These are phyloP conservation scores for Tetrahymena elliotti DNA, from an alignment of 73 alveolate genomes.

Conservation along the genomic window DNA sequence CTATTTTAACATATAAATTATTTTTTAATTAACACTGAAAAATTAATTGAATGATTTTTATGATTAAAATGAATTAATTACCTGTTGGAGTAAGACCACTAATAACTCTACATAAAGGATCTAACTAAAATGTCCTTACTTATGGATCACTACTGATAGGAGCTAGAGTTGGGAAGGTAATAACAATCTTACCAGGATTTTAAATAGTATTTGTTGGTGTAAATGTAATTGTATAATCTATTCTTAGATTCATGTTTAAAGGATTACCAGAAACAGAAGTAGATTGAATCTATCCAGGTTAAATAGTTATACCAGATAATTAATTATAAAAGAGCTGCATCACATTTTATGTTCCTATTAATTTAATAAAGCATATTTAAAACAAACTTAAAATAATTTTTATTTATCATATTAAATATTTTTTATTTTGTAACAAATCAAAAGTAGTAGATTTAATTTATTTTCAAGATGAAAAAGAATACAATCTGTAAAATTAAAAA, in stretches of 20 bases:
- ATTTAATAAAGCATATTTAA: no score
- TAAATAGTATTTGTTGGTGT: slow-evolving; percentile 22
- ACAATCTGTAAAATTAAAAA: no score
- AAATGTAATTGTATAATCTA: slow-evolving; percentile 25
- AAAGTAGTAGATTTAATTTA: not conserved
- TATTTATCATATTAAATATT: no score
- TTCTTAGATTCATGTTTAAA: slow-evolving; percentile 24
- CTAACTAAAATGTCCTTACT: not conserved
- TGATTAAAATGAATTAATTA: no score
- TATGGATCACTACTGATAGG: not conserved
- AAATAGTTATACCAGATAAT: not conserved
- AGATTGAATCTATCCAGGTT: slow-evolving; percentile 15
- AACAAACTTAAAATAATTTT: no score
- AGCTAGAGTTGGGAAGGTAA: slow-evolving; percentile 1
- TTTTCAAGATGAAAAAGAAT: no score
- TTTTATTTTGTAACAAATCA: no score
- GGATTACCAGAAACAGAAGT: slow-evolving; percentile 37
- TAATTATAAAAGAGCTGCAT: not conserved
- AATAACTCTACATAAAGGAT: slow-evolving; percentile 16
- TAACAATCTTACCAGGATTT: slow-evolving; percentile 7
- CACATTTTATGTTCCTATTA: not conserved
- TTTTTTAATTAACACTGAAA: not conserved
- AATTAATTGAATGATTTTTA: no score
- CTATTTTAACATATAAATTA: not conserved
- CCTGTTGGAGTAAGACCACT: slow-evolving; percentile 2